These are phyloP conservation scores for Earliella scabrosa DNA, from an alignment of 1,284 basidiomycete genomes.

Conservation along the genomic window DNA sequence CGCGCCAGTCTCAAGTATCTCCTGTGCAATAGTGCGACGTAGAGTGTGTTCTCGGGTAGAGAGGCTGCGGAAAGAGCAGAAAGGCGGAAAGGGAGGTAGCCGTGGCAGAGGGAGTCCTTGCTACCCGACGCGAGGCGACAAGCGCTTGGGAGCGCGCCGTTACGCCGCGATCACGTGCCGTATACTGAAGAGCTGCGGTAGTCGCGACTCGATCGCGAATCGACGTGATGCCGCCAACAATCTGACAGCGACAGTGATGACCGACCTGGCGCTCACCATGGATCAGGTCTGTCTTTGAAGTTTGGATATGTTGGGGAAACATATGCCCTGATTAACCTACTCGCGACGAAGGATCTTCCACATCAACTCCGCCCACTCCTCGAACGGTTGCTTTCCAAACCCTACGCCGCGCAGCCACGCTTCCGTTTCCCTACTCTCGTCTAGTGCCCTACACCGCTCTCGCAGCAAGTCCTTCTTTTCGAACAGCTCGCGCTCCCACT, in stretches of 20 bases:
- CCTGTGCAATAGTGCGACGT: too few species aligned
- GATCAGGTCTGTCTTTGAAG: too few species aligned
- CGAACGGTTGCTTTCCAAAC: constrained; percentile 36
- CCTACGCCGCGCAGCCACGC: constrained; percentile 68
- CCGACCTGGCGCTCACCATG: too few species aligned
- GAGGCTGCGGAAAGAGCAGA: too few species aligned
- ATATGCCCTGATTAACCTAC: not conserved
- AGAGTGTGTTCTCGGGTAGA: too few species aligned
- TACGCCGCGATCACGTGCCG: not conserved
- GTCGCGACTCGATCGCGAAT: too few species aligned
- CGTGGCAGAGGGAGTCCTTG: not conserved
- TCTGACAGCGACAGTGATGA: too few species aligned
- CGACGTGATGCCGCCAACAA: too few species aligned
- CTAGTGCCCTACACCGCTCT: constrained; percentile 60
- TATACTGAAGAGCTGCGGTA: too few species aligned
- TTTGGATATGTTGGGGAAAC: too few species aligned
- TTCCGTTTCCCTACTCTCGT: constrained; percentile 55
- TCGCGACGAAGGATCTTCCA: constrained; percentile 46
- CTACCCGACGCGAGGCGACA: not conserved
- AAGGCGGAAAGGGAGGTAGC: not conserved
- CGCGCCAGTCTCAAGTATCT: too few species aligned
- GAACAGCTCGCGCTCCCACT: constrained; percentile 65
- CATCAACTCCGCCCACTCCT: constrained; percentile 71
- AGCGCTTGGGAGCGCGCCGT: too few species aligned
- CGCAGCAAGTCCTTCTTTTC: constrained; percentile 52